Evolutionary conservation across 83 land plant genomes (phyloP).

Genomic region (Diphasiastrum complanatum): DNA sequence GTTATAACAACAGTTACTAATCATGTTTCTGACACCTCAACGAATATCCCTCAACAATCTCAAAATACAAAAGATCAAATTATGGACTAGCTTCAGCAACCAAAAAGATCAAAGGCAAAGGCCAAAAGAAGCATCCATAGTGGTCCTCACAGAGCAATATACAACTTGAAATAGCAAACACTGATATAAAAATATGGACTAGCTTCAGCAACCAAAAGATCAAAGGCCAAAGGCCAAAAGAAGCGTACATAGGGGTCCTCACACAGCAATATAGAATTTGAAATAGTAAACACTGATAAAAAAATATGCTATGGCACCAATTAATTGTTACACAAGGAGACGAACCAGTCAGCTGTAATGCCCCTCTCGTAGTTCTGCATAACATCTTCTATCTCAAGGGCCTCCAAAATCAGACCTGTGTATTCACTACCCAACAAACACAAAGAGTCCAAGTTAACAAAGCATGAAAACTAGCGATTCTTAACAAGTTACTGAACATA

Average conservation of each 20-base stretch:
- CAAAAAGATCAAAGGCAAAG: no score
- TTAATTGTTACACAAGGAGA: no score
- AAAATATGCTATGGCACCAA: no score
- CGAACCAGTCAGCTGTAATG: constrained; percentile 52
- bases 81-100: no score
- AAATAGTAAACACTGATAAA: no score
- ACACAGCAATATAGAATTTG: no score
- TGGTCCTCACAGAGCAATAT: not conserved
- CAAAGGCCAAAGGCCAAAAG: not conserved
- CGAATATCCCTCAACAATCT: no score
- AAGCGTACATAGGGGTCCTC: no score
- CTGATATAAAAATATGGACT: not conserved
- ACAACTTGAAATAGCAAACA: not conserved
- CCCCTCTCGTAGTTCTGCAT: constrained; percentile 79
- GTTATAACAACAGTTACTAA: no score
- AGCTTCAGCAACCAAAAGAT: not conserved
- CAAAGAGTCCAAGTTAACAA: constrained; percentile 6
- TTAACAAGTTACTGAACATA: no score
- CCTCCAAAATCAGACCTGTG: constrained; percentile 69
- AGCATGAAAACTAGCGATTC: constrained; percentile 1
- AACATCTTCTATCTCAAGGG: constrained; percentile 91
- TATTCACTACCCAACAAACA: constrained; percentile 67
- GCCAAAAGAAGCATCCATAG: not conserved
- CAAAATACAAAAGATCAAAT: no score
- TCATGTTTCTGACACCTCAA: no score